Percentiles rank a stretch among this genome's conserved stretches.
These are phyloP conservation scores for Ceratonia siliqua DNA, from an alignment of 306 rosid genomes.

Conservation along the genomic window DNA sequence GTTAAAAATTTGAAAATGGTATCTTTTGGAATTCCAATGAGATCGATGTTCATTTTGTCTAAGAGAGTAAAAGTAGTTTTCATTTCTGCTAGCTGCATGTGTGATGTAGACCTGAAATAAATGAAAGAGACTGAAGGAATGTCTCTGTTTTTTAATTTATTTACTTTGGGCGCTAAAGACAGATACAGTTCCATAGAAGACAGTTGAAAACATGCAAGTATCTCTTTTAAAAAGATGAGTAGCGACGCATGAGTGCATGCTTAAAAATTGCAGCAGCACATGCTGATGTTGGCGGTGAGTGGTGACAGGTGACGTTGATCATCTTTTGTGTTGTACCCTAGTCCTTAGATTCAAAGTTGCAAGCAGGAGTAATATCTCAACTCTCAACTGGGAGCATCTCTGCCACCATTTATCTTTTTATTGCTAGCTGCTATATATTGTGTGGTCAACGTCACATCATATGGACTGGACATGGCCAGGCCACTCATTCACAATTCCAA, in stretches of 20 bases:
- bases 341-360: background rate
- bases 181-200: constrained; percentile 15
- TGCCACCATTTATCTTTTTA: background rate
- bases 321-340: background rate
- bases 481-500: background rate
- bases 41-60: constrained; percentile 19
- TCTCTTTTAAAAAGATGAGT: background rate
- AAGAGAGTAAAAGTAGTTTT: constrained; percentile 23
- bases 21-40: constrained; percentile 38
- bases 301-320: background rate
- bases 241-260: background rate
- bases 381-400: constrained; percentile 10
- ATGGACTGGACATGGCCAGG: background rate
- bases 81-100: constrained; percentile 32
- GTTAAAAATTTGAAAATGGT: constrained; percentile 7
- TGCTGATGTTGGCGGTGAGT: background rate
- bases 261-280: constrained; percentile 1
- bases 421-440: background rate
- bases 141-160: constrained; percentile 36
- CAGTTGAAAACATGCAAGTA: constrained; percentile 2
- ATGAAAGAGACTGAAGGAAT: constrained; percentile 54
- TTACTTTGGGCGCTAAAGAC: background rate
- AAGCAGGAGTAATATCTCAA: background rate
- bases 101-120: constrained; percentile 47
- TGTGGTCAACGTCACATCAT: constrained; percentile 4